Evolutionary conservation across 495 filamentous ascomycete genomes (phyloP), one percentile per base, ranked within the genome.

Genomic region (Tuber magnatum): DNA sequence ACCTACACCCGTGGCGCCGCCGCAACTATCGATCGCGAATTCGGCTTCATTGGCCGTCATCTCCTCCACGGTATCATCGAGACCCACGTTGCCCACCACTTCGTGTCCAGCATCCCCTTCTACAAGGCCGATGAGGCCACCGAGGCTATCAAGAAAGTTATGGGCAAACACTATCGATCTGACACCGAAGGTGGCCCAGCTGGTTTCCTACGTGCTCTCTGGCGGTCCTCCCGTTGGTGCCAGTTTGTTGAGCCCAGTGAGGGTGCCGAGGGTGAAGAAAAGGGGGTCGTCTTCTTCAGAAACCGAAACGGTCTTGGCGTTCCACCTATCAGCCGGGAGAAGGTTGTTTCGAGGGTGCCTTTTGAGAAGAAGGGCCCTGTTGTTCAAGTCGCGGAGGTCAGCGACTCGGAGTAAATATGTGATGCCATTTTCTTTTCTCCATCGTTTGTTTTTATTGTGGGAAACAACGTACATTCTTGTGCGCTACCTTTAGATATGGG

Each of bases 31-130:
- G 93, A 97, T 82, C 92, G 93, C 80, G 91, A 94, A 81, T 92
- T 94, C 79, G 93, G 93, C 72, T 95, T 94, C 86, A 91, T 94
- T 82, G 93, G 93, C 51, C 91, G 92, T 75, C 88, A 91, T 78
- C 87, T 97, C 78, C 88, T 97, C 85, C 93, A 97, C 86, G 92
- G 93, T 82, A 95, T 96, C 83, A 91, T 94, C 84, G 93, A 97
- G 85, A 94, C 92, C 70, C 93, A 96, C 85, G 93, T 97, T 73
- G 87, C 94, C 68, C 93, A 97, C 86, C 93, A 96, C 87, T 91
- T 93, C 82, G 89, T 95, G 80, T 89, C 88, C 83, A 89, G 88
- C 78, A 97, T 96, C 74, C 93, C 93, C 71, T 96, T 96, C 85
- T 96, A 97, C 86, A 88, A 95, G 79, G 93, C 93, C 78, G 93